Percentiles rank a stretch among this genome's conserved stretches.
Conservation (phyloP, 768 basidiomycete species). For the Auricularia auricula-judae region DNA sequence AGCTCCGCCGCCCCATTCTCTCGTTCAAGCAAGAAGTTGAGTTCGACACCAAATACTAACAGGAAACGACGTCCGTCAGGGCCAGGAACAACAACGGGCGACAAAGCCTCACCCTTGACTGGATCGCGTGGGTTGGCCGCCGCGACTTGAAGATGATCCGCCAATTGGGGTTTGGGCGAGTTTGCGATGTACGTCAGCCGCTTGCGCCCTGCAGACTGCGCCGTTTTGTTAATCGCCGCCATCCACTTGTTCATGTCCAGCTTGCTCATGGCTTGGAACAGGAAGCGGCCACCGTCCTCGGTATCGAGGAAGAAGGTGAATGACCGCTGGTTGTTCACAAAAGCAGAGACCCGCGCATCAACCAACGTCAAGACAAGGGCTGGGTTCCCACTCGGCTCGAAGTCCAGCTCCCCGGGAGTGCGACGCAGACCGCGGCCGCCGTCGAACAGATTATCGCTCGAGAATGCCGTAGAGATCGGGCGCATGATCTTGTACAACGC, state of each 20-base stretch:
- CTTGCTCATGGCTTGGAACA: conserved; percentile 62
- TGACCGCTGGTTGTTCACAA: conserved; percentile 72
- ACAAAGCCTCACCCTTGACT: conserved; percentile 45
- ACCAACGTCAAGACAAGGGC: conserved; percentile 63
- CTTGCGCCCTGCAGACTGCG: conserved; percentile 64
- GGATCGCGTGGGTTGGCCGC: conserved; percentile 50
- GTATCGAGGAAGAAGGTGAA: conserved; percentile 76
- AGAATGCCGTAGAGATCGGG: conserved; percentile 81
- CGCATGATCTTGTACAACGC: conserved; percentile 80
- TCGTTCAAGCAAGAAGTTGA: conserved; percentile 55
- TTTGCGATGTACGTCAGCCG: conserved; percentile 72
- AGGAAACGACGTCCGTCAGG: conserved; percentile 5
- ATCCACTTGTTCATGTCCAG: conserved; percentile 72
- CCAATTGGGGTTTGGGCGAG: conserved; percentile 57
- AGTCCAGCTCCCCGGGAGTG: conserved; percentile 67
- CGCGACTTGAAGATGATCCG: conserved; percentile 65
- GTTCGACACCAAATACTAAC: conserved; percentile 66
- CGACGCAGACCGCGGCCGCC: conserved; percentile 32
- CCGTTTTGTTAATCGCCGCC: conserved; percentile 57
- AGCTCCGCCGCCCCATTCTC: conserved; percentile 44
- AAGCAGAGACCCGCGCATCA: conserved; percentile 57
- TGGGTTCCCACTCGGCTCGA: conserved; percentile 60
- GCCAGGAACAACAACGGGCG: no score
- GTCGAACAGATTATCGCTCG: conserved; percentile 41
- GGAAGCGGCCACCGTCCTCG: conserved; percentile 77